These are phyloP conservation scores for Plectosphaerella cucumerina DNA, from an alignment of 2,329 filamentous ascomycete species.

Conservation along the genomic window DNA sequence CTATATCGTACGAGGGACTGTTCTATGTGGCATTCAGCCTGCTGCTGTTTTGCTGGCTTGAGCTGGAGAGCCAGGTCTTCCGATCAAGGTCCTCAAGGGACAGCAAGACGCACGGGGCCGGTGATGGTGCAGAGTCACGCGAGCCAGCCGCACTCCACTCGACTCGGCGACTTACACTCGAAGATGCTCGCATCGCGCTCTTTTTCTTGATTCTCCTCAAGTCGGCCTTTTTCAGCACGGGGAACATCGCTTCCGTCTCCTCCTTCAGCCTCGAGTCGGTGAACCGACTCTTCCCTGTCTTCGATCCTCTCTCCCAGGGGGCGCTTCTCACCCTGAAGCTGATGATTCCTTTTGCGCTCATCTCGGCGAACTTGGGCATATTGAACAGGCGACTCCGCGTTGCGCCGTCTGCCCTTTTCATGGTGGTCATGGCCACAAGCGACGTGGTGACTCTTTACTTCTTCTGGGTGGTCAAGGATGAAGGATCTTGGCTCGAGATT, in stretches of 20 bases:
- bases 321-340: constrained; percentile 85
- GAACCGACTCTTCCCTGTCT: constrained; percentile 79
- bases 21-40: constrained; percentile 91
- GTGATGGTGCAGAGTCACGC: background rate
- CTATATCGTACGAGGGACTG: constrained; percentile 93
- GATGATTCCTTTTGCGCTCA: constrained; percentile 86
- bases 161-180: constrained; percentile 67
- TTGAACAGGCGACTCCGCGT: constrained; percentile 81
- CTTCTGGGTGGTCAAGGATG: constrained; percentile 96
- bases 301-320: constrained; percentile 88
- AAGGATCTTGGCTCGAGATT: constrained; percentile 96
- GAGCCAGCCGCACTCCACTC: constrained; percentile 11
- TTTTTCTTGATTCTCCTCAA: constrained; percentile 96
- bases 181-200: constrained; percentile 83
- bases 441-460: constrained; percentile 93
- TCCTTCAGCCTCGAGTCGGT: constrained; percentile 93
- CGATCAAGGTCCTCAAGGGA: background rate
- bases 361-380: constrained; percentile 91
- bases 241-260: constrained; percentile 90
- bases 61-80: constrained; percentile 74
- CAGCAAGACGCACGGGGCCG: background rate
- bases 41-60: constrained; percentile 82
- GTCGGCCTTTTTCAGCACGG: constrained; percentile 94
- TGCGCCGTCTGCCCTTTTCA: constrained; percentile 84
- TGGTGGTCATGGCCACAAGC: constrained; percentile 86